Evolutionary conservation across 805 yeast genomes (phyloP), one percentile per base, ranked within the genome.

Genomic region (Saccharomycopsis sp.): DNA sequence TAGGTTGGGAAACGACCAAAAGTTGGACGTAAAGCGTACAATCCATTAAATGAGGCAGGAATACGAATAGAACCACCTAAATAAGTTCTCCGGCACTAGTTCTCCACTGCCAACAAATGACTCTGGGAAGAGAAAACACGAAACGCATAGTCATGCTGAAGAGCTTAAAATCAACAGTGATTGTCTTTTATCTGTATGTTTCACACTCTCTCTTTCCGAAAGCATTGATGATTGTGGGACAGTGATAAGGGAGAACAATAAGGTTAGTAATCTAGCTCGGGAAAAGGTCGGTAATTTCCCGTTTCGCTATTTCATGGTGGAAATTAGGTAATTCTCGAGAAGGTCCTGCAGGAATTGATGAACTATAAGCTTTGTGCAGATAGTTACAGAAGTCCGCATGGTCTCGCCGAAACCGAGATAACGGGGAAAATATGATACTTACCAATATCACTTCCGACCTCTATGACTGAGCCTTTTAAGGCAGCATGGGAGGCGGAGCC

Each of bases 401-500:
- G 37, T 29, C 37, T 29, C 37, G 9, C 12, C 9, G 37, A 29
- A 29, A 29, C n/a, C n/a, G n/a, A n/a, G n/a, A 12, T 7, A 29
- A 29, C 37, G 37, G 37, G 37, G 12, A 5, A 44, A 44, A 44
- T n/a, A n/a, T n/a, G n/a, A n/a, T 44, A 44, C 48, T 44, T 44
- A 44, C 48, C 48, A 61, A 85, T 84, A 66, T 85, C 90, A 34
- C 86, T 79, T 47, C 89, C 89, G 51, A 83, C 73, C 21, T 86
- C 91, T 50, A 85, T 63, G 1, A 82, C 79, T 18, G 87, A 79
- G 3, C 82, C 89, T 57, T 76, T 80, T 67, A 81, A 74, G 1
- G 79, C 81, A 53, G 83, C 79, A 62, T 80, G 68, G 0, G 87
- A 82, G 62, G 89, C 87, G 67, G 83, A 89, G 61, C 90, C 90